A percentile compares a stretch with the other conserved stretches of the same genome.
phyloP scores from a whole-genome alignment of 2,329 filamentous ascomycete species.

The Acrocalymma vagum region DNA sequence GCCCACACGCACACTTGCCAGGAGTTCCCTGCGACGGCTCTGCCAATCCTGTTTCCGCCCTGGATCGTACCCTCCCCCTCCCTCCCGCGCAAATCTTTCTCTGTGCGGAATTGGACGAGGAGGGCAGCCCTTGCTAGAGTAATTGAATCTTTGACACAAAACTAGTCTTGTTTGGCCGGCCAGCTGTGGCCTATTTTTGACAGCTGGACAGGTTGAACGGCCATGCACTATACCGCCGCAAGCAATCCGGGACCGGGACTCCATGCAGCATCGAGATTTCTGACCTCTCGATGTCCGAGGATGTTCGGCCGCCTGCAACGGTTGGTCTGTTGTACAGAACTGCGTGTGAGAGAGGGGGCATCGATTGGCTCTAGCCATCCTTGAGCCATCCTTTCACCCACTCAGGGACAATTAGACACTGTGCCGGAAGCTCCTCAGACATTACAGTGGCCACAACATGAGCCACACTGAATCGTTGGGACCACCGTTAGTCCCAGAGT shows the following conservation, averaged over 20 bases:
- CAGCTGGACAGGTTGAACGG: conserved; percentile 8
- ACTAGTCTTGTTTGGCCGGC: too few species aligned
- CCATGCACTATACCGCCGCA: conserved; percentile 16
- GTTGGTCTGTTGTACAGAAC: conserved; percentile 19
- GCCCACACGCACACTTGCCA: conserved; percentile 21
- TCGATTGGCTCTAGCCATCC: conserved; percentile 14
- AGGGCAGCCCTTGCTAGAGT: conserved; percentile 25
- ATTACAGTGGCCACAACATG: conserved; percentile 35
- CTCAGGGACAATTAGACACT: conserved; percentile 20
- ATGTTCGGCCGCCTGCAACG: conserved; percentile 19
- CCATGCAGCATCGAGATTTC: conserved; percentile 17
- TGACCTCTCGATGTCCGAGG: conserved; percentile 12
- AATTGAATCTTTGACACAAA: conserved; percentile 1
- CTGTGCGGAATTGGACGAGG: conserved; percentile 10
- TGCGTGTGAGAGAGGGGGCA: conserved; percentile 8
- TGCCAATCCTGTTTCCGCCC: conserved; percentile 16
- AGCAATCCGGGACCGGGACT: conserved; percentile 20
- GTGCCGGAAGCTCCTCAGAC: conserved; percentile 26
- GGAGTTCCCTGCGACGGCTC: conserved; percentile 19
- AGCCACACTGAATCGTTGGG: conserved; percentile 46
- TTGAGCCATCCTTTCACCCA: conserved; percentile 5
- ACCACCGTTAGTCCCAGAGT: conserved; percentile 46
- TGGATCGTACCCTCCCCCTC: conserved; percentile 23
- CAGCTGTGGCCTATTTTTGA: conserved; percentile 15
- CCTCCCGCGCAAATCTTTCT: conserved; percentile 31